phyloP scores from a whole-genome alignment of 495 filamentous ascomycete genomes.

The Aspergillus taichungensis region DNA sequence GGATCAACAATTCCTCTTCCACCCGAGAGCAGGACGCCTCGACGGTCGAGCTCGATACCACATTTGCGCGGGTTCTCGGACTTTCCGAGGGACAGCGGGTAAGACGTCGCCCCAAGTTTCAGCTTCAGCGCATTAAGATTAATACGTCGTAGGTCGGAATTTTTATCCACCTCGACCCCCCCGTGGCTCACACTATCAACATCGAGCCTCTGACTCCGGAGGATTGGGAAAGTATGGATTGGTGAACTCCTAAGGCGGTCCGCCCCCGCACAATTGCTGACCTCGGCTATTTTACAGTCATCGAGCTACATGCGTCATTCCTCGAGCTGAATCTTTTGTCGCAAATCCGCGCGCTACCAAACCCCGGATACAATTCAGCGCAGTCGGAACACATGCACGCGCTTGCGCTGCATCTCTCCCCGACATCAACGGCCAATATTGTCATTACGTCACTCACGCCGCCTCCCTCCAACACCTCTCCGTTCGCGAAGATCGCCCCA shows the following conservation, averaged over 20 bases:
- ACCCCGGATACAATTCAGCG: slow-evolving; percentile 53
- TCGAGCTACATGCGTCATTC: slow-evolving; percentile 91
- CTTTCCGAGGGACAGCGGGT: slow-evolving; percentile 81
- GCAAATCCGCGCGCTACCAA: slow-evolving; percentile 87
- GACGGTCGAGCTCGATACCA: slow-evolving; percentile 80
- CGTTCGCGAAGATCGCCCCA: slow-evolving; percentile 85
- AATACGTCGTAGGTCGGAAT: slow-evolving; percentile 46
- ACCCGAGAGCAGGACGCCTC: slow-evolving; percentile 62
- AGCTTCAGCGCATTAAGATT: slow-evolving; percentile 6
- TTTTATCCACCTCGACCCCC: slow-evolving; percentile 78
- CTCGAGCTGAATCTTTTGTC: slow-evolving; percentile 87
- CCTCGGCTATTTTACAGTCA: slow-evolving; percentile 44
- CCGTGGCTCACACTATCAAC: slow-evolving; percentile 81
- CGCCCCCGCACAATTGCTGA: slow-evolving; percentile 3
- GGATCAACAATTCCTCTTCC: slow-evolving; percentile 50
- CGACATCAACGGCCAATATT: slow-evolving; percentile 91
- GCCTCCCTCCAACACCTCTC: slow-evolving; percentile 53
- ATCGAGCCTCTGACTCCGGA: slow-evolving; percentile 91
- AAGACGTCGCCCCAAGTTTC: slow-evolving; percentile 15
- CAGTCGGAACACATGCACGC: slow-evolving; percentile 57
- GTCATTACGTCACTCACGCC: slow-evolving; percentile 71
- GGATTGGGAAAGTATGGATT: slow-evolving; percentile 76
- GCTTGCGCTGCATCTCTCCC: slow-evolving; percentile 84
- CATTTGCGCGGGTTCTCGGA: slow-evolving; percentile 75
- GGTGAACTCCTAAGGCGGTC: neutral